Base-by-base conservation (phyloP, 2,329 filamentous ascomycete species). In the Colletotrichum echinochloae region DNA sequence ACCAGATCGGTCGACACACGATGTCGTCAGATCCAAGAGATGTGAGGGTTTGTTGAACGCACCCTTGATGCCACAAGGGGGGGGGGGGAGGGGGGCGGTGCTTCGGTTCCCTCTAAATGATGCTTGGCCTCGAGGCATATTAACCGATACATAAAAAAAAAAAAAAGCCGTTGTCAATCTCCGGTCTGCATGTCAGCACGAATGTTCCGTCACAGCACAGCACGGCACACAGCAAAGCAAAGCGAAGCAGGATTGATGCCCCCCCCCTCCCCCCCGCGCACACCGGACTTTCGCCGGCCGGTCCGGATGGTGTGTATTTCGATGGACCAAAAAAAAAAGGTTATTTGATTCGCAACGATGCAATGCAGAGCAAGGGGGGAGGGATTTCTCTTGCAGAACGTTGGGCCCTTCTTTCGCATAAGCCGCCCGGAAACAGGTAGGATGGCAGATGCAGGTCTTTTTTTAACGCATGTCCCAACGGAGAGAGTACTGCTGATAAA, bases 281-380 rank as follows among this genome's bases (percentile, higher is more conserved):
- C 39, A 26, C 35, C 20, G 33, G 33, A n/a, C 49, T 28, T 57
- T 37, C 56, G 66, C 44, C 57, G 67, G 39, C 63, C 51, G 35
- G 63, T 20, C 67, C 20, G 61, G 67, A 59, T 59, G 67, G 67
- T 44, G 23, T 62, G 57, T 60, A 62, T 52, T 54, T 23, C 18
- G 39, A 46, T 49, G 16, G 56, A 55, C 16, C 16, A 28, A 55
- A 62, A 18, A n/a, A 0, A 44, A 7, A 44, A n/a, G 8, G 57
- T 37, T 51, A 52, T 59, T 11, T 51, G 56, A 62, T 59, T 37
- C 57, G 9, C 57, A 52, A 57, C 30, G 57, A 57, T 57, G 23
- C 51, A 41, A 46, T 23, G 51, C 44, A 59, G 51, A 30, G 30
- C 16, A 11, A 46, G 44, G 8, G 44, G 18, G 18, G n/a, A 20